phyloP scores from a whole-genome alignment of 148 eudicot genomes.

The Vaccinium corymbosum region DNA sequence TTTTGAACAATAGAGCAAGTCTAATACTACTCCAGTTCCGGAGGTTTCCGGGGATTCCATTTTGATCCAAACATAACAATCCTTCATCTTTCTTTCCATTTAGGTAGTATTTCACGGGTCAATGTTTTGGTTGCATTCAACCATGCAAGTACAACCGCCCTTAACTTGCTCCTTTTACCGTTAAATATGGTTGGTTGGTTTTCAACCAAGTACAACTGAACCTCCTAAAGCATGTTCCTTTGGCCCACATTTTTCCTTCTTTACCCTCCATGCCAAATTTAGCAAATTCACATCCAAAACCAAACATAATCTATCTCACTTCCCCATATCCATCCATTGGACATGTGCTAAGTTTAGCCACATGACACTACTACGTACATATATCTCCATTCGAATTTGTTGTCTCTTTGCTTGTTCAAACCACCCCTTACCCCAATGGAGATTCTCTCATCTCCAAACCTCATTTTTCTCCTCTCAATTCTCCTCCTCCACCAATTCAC shows the following conservation, averaged over 20 bases:
- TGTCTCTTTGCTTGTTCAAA: background rate
- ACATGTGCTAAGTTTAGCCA: background rate
- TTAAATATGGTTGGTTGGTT: background rate
- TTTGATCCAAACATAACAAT: background rate
- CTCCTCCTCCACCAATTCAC: constrained; percentile 21
- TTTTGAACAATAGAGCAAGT: background rate
- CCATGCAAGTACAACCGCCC: background rate
- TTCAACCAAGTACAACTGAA: background rate
- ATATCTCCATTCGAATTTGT: constrained; percentile 34
- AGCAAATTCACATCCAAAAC: background rate
- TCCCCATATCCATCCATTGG: background rate
- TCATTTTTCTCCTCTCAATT: constrained; percentile 7
- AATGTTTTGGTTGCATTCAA: background rate
- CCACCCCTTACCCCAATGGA: background rate
- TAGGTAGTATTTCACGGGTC: background rate
- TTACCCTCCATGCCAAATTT: background rate
- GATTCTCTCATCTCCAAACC: constrained; percentile 12
- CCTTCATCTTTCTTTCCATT: background rate
- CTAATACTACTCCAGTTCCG: background rate
- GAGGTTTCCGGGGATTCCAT: background rate
- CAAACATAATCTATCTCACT: background rate
- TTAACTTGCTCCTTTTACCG: background rate
- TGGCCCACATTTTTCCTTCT: background rate
- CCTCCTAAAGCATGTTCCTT: background rate
- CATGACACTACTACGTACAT: background rate